Percentiles rank a stretch among this genome's conserved stretches.
Evolutionary conservation across 208 protist genomes (phyloP).

Genomic region (Blechomonas ayalai): DNA sequence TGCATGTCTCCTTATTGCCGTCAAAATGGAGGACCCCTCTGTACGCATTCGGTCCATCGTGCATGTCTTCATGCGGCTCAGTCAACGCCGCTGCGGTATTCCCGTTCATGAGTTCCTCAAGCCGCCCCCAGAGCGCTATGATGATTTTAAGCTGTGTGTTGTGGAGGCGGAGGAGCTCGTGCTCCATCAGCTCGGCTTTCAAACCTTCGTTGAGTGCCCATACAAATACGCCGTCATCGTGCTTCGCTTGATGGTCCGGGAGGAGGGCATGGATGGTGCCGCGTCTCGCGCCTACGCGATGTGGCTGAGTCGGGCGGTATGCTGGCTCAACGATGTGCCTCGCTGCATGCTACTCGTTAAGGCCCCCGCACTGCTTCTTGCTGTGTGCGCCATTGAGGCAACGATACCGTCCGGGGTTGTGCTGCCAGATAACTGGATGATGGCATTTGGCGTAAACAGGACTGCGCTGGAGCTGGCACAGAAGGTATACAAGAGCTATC

Average conservation of each 20-base stretch:
- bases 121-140: constrained; percentile 16
- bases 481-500: constrained; percentile 10
- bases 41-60: constrained; percentile 53
- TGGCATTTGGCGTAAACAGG: constrained; percentile 35
- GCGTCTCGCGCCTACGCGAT: constrained; percentile 15
- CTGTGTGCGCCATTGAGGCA: constrained; percentile 44
- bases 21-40: constrained; percentile 62
- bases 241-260: constrained; percentile 46
- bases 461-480: constrained; percentile 6
- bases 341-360: constrained; percentile 28
- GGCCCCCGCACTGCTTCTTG: constrained; percentile 29
- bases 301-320: constrained; percentile 51
- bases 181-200: constrained; percentile 71
- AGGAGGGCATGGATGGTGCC: constrained; percentile 4
- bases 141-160: constrained; percentile 66
- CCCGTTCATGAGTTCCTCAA: constrained; percentile 20
- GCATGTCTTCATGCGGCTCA: constrained; percentile 50
- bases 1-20: constrained; percentile 72
- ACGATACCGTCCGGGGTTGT: constrained; percentile 22
- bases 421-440: constrained; percentile 41
- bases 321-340: constrained; percentile 66
- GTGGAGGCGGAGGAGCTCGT: constrained; percentile 65
- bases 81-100: constrained; percentile 26
- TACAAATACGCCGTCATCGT: constrained; percentile 73
- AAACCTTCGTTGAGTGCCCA: constrained; percentile 71